Base-by-base conservation (phyloP, 208 protist species). In the Porcisia hertigi region DNA sequence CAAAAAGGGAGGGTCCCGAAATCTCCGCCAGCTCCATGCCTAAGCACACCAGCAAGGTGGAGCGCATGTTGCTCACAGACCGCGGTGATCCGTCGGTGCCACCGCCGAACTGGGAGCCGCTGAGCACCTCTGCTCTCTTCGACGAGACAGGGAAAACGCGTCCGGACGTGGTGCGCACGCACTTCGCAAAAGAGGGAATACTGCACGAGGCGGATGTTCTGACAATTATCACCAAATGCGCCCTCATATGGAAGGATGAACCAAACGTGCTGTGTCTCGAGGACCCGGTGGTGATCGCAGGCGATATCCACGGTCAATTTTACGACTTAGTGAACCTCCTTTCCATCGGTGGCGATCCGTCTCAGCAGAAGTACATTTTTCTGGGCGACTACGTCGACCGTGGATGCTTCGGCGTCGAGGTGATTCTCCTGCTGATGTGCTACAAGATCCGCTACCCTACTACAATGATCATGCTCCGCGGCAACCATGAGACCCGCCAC, bases 401-500 rank as follows among this genome's bases (percentile, higher is more conserved):
- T 43, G 97, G 97, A 6, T 96, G 83, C 80, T 98, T 98, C 79
- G 91, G 92, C 11, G 88, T 84, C 52, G 95, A 98, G 79, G 93
- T 96, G 54, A 88, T 94, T 39, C 72, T 99, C 14, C 97, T 98
- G 45, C 86, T 99, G n/a, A 97, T 98, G 78, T 87, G 93, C 63
- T 94, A 97, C 72, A 99, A 99, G 79, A 92, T 99, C 59, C 77
- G 81, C 55, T 98, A 98, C 77, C 97, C 97, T 9, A 80, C 90
- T 16, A 92, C 86, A 0, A 93, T 99, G 74, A 90, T 96, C 34
- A 90, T 99, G 79, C 79, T 99, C 5, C 93, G 98, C 73, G 98
- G 98, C 54, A 99, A 99, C 85, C 98, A 99, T 81, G 98, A 99
- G 83, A 99, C 97, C 72, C 86, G 98, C n/a, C 98, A 99, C 75